These are phyloP conservation scores for Passalora sequoiae DNA, from an alignment of 2,329 filamentous ascomycete genomes.

Conservation along the genomic window DNA sequence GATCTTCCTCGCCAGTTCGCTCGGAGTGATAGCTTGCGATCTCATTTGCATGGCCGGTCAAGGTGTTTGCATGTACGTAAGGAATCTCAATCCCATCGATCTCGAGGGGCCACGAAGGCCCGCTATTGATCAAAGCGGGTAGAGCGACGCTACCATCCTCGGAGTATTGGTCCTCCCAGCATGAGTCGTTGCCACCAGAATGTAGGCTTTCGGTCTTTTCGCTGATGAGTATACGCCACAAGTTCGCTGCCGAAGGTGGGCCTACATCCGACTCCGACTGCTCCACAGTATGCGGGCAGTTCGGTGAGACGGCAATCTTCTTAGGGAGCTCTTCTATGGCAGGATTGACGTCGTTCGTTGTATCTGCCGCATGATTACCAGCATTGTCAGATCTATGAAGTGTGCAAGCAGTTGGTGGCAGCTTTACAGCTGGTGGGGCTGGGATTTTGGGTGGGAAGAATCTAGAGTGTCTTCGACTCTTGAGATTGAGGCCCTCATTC, in stretches of 20 bases:
- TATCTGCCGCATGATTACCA: conserved; percentile 6
- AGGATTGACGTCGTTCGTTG: conserved; percentile 1
- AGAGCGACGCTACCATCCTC: conserved; percentile 7
- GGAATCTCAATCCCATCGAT: conserved; percentile 22
- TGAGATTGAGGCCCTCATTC: conserved; percentile 9
- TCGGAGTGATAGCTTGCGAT: conserved; percentile 8
- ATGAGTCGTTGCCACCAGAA: background rate
- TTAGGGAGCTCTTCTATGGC: background rate
- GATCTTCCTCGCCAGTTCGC: conserved; percentile 6
- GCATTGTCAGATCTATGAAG: conserved; percentile 19
- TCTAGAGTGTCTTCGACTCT: conserved; percentile 25
- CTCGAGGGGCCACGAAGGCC: conserved; percentile 15
- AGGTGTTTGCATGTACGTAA: conserved; percentile 29
- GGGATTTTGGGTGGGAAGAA: conserved; percentile 25
- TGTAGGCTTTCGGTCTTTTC: background rate
- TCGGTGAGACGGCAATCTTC: no score
- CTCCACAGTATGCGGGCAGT: no score
- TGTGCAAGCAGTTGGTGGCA: conserved; percentile 21
- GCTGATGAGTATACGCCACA: conserved; percentile 26
- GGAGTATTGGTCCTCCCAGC: conserved; percentile 4
- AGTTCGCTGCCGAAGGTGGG: conserved; percentile 21
- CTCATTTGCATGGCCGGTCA: conserved; percentile 25
- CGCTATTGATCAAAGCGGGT: background rate
- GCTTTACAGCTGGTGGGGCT: conserved; percentile 21
- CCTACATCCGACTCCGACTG: background rate